phyloP scores from a whole-genome alignment of 176 grass and related monocot species.

The Chrysopogon serrulatus region DNA sequence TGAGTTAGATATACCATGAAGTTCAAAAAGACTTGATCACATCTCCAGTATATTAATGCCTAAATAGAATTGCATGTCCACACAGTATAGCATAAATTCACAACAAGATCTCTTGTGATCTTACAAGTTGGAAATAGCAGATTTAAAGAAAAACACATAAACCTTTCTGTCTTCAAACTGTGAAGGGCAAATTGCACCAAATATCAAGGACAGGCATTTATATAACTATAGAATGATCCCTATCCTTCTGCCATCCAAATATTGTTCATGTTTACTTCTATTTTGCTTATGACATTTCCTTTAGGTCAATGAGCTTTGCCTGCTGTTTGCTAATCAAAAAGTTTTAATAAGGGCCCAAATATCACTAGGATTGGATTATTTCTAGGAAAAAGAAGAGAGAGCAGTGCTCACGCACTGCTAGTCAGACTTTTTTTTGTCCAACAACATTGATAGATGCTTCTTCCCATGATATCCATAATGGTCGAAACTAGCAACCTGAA shows the following conservation, averaged over 20 bases:
- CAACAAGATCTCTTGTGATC: background rate
- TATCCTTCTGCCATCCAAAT: background rate
- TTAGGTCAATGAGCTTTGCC: background rate
- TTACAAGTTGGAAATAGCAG: background rate
- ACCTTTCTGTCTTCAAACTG: background rate
- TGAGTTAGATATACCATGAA: constrained; percentile 49
- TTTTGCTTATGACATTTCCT: background rate
- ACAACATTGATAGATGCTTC: background rate
- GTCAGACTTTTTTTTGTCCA: background rate
- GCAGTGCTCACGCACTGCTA: background rate
- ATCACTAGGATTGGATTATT: background rate
- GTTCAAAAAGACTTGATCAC: constrained; percentile 42
- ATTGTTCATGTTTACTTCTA: background rate
- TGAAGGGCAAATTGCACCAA: background rate
- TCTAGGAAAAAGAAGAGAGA: background rate
- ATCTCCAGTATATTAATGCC: background rate
- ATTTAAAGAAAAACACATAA: background rate
- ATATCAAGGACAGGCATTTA: background rate
- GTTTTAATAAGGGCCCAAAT: background rate
- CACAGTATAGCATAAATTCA: constrained; percentile 4
- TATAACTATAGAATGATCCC: background rate
- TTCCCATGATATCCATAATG: background rate
- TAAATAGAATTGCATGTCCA: background rate
- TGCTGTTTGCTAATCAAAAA: background rate
- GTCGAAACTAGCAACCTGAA: background rate